Evolutionary conservation across 805 yeast species (phyloP), one percentile per base, ranked within the genome.

Genomic region (Nakazawaea pomicola): DNA sequence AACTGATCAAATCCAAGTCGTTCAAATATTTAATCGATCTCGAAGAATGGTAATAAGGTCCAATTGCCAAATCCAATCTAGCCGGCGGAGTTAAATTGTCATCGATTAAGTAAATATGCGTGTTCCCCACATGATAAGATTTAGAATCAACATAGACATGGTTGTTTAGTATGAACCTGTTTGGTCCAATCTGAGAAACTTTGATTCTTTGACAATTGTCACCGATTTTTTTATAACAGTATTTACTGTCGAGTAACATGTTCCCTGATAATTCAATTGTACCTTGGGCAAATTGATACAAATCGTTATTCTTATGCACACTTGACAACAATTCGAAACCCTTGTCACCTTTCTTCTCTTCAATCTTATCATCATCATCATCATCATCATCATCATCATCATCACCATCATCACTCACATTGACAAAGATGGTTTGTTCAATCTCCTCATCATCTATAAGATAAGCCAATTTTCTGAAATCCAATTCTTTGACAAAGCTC

Each of bases 401-500:
- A 2, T 52, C 38, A 34, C 64, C 67, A 9, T 65, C 52, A 14
- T 61, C 57, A 27, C 51, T 55, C 1, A 75, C 67, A 12, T 49
- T 46, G 6, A 87, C 66, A 41, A 90, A 74, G 1, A 90, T 64
- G 0, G 95, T 83, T 52, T 79, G 83, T 20, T 71, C 63, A 0
- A 58, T 24, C 0, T 67, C 55, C 2, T 61, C 51, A 25, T 81
- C 78, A 41, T 79, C 82, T 14, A 90, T 72, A 36, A 86, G 58
- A 33, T 70, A 46, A 2, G 66, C 60, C 15, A 87, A 58, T 10
- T 73, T 70, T 44, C 89, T 72, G 40, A 85, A 74, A 33, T 75
- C 66, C 12, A 87, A 49, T 50, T 87, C 95, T n/a, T 73, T 70
- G 5, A 85, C 90, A 55, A 86, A 78, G 20, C 67, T 67, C 2